Base-by-base conservation (phyloP, 225 moss, liverwort and hornwort species). In the Ulota crispa region DNA sequence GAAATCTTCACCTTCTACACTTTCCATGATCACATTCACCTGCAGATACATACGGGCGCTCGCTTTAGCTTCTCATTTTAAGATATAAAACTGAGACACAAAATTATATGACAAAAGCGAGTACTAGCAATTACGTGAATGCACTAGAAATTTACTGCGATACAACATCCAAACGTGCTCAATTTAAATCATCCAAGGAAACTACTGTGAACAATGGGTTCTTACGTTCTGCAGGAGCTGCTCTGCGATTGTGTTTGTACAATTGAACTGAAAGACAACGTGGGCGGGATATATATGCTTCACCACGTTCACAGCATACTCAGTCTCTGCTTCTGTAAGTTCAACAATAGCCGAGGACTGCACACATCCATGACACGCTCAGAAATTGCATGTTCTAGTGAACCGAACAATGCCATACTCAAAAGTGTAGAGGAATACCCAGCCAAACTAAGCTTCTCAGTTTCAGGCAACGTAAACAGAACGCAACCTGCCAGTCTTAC, bases 261-360 rank as follows among this genome's bases (percentile, higher is more conserved):
- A 98, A 84, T 95, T 98, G 80, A 98, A 94, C 78, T 98, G 95
- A 69, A 98, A 94, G 43, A 95, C 92, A 20, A 93, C 77, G 70
- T 94, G 83, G 68, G 86, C 85, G 55, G 93, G 95, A 81, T 91
- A 95, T 32, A 93, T 88, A 64, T 95, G 95, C 89, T 97, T 97
- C 87, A 97, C 93, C 61, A 89, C 92, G 79, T 91, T 93, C 63
- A 97, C 93, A 27, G 83, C 87, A 75, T 97, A 97, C 84, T 95
- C 95, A 3, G 94, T 93, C 82, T 95, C 97, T 55, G 94, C 93
- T 86, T 98, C 95, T 61, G 95, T 95, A 50, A 98, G 92, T 82
- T 98, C 95, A 61, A 93, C 91, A 82, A 75, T 81, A 83, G 81
- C 70, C 26, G 94, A 95, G 77, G 97, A 98, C 95, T 96, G 89